Percentiles rank a stretch among this genome's conserved stretches.
These are phyloP conservation scores for Potentilla sterilis DNA, from an alignment of 306 rosid genomes.

Conservation along the genomic window DNA sequence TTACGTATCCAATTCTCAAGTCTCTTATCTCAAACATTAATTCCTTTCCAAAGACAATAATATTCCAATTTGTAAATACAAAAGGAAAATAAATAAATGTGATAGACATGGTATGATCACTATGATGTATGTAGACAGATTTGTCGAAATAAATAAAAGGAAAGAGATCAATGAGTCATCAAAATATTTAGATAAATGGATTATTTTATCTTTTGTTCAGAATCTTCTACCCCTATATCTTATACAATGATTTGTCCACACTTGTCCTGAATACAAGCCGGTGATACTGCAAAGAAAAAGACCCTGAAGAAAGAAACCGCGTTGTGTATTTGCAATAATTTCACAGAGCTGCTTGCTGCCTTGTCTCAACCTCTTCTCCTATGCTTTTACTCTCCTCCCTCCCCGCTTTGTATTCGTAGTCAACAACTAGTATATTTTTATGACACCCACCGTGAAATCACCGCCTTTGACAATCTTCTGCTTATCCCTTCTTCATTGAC, in stretches of 20 bases:
- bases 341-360: neutral
- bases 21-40: too few relatives aligned
- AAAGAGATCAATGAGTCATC: too few relatives aligned
- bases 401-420: neutral
- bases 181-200: too few relatives aligned
- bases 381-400: neutral
- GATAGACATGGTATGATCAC: too few relatives aligned
- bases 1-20: too few relatives aligned
- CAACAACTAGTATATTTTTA: neutral
- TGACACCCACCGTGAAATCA: constrained; percentile 5
- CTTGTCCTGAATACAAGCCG: neutral
- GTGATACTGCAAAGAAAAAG: neutral
- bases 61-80: too few relatives aligned
- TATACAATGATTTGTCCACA: neutral
- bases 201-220: neutral
- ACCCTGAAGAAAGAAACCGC: neutral
- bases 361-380: neutral
- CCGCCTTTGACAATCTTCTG: neutral
- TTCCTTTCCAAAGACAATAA: too few relatives aligned
- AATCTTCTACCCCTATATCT: neutral
- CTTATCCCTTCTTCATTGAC: neutral
- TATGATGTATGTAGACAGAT: too few relatives aligned
- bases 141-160: too few relatives aligned
- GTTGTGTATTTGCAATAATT: neutral
- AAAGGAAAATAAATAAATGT: too few relatives aligned